phyloP scores from a whole-genome alignment of 768 basidiomycete genomes.

The Calvatia gigantea region DNA sequence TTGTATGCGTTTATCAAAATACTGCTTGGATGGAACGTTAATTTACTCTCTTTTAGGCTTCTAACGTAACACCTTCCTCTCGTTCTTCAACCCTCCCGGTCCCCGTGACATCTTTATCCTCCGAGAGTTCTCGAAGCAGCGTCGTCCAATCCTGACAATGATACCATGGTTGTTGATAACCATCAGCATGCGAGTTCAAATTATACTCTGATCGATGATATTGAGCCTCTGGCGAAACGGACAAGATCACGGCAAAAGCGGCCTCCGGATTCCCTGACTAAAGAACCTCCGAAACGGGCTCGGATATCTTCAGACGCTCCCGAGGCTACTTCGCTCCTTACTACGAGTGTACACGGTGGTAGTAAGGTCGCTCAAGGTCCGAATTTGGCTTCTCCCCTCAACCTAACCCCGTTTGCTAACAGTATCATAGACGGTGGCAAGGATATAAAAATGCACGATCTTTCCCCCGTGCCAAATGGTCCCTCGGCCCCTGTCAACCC shows the following conservation, averaged over 20 bases:
- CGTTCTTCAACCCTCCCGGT: neutral
- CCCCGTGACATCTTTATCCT: neutral
- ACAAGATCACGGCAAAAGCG: constrained; percentile 8
- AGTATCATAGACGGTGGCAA: neutral
- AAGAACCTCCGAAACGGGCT: constrained; percentile 4
- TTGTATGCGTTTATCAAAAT: neutral
- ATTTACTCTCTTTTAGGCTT: neutral
- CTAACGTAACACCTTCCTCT: neutral
- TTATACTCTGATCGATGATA: constrained; percentile 13
- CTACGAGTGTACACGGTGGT: neutral
- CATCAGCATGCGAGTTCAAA: neutral
- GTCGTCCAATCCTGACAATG: neutral
- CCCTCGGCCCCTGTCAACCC: neutral
- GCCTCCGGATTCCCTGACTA: neutral
- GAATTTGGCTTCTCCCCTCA: neutral
- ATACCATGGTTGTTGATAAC: neutral
- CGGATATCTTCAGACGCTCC: neutral
- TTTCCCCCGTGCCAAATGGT: neutral
- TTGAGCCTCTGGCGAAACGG: constrained; percentile 10
- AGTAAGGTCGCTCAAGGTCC: neutral
- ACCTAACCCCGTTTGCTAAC: neutral
- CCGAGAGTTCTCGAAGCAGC: neutral
- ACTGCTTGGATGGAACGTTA: neutral
- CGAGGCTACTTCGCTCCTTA: neutral
- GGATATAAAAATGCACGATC: constrained; percentile 2